phyloP scores from a whole-genome alignment of 2,329 filamentous ascomycete species.

The Fusarium subglutinans region DNA sequence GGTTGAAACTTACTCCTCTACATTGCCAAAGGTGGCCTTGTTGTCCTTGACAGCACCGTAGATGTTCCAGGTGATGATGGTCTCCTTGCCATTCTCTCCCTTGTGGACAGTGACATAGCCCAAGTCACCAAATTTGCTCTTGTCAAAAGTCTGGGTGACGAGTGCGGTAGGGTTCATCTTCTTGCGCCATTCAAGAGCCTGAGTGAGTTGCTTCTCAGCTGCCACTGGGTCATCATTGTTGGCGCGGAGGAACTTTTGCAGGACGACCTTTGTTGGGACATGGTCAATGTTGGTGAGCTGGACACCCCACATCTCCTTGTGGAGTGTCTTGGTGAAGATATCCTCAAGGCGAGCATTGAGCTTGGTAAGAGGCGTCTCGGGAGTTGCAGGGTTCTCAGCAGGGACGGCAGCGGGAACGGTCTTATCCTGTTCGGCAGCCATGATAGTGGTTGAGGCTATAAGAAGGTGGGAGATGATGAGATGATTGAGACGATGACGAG shows the following conservation, averaged over 20 bases:
- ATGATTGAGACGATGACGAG: background rate
- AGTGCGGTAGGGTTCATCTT: slow-evolving; percentile 75
- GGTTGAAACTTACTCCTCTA: slow-evolving; percentile 72
- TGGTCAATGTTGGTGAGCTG: slow-evolving; percentile 66
- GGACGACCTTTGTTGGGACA: slow-evolving; percentile 81
- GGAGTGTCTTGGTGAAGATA: slow-evolving; percentile 64
- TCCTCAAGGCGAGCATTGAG: slow-evolving; percentile 67
- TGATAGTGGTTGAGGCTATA: slow-evolving; percentile 20
- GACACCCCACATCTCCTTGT: slow-evolving; percentile 90
- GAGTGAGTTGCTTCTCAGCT: slow-evolving; percentile 79
- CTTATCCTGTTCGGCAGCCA: slow-evolving; percentile 46
- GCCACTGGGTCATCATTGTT: slow-evolving; percentile 80
- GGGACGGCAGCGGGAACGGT: slow-evolving; percentile 16
- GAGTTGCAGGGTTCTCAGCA: slow-evolving; percentile 19
- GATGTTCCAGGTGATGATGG: slow-evolving; percentile 88
- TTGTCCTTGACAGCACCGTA: slow-evolving; percentile 88
- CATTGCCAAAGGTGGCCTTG: slow-evolving; percentile 83
- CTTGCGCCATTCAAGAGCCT: slow-evolving; percentile 86
- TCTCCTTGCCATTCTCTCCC: slow-evolving; percentile 64
- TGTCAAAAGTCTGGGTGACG: slow-evolving; percentile 70
- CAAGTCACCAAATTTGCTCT: slow-evolving; percentile 77
- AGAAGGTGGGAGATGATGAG: background rate
- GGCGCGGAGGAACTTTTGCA: slow-evolving; percentile 94
- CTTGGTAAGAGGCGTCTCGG: slow-evolving; percentile 57
- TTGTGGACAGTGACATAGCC: slow-evolving; percentile 83